A percentile compares a stretch with the other conserved stretches of the same genome.
phyloP scores from a whole-genome alignment of 257 asterid genomes.

The Solanum ossicruentum region DNA sequence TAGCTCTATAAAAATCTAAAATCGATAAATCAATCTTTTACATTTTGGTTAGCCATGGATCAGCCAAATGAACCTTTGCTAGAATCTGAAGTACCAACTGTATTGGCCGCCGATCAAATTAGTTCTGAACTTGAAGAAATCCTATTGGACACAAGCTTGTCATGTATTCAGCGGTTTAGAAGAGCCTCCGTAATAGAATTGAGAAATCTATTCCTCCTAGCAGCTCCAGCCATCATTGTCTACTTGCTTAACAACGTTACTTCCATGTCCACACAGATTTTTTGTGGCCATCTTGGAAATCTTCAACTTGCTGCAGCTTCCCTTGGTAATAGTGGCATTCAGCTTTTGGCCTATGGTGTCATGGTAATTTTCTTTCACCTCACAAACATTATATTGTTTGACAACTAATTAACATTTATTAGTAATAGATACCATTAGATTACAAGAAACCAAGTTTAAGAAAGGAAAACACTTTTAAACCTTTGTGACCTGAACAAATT shows the following conservation, averaged over 20 bases:
- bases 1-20: neutral
- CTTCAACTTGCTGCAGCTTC: slow-evolving; percentile 20
- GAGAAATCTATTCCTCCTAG: slow-evolving; percentile 2
- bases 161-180: neutral
- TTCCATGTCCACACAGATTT: slow-evolving; percentile 10
- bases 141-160: neutral
- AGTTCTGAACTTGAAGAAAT: neutral
- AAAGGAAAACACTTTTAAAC: neutral
- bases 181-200: slow-evolving; percentile 4
- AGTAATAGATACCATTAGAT: too few species aligned
- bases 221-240: slow-evolving; percentile 8
- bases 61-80: neutral
- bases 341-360: slow-evolving; percentile 13
- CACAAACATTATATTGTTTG: neutral
- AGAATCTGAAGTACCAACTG: neutral
- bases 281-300: slow-evolving; percentile 14
- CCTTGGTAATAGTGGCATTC: slow-evolving; percentile 11
- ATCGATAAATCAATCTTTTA: neutral
- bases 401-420: neutral
- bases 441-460: neutral
- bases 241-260: slow-evolving; percentile 9
- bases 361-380: neutral
- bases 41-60: neutral
- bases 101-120: neutral
- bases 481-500: neutral